Evolutionary conservation across 2,329 filamentous ascomycete species (phyloP).

Genomic region (Aureobasidium sp.): DNA sequence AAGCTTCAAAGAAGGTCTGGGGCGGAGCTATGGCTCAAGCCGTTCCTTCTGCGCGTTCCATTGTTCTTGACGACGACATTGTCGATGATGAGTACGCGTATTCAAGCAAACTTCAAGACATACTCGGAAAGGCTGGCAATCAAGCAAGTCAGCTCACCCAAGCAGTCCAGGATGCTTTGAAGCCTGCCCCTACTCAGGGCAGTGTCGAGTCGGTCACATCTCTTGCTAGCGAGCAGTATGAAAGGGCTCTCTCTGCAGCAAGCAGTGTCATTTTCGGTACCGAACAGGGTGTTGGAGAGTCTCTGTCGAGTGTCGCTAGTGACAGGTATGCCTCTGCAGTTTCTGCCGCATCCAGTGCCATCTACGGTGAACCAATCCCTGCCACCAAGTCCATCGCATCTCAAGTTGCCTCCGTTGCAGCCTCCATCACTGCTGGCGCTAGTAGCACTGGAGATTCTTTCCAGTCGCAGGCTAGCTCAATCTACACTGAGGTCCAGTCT

Average conservation of each 20-base stretch:
- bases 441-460: conserved; percentile 27
- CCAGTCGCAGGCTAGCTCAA: conserved; percentile 42
- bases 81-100: conserved; percentile 37
- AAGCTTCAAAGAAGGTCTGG: conserved; percentile 38
- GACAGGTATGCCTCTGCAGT: conserved; percentile 50
- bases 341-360: conserved; percentile 48
- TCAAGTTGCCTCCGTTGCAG: conserved; percentile 26
- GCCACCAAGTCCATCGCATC: conserved; percentile 33
- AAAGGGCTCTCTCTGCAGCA: conserved; percentile 47
- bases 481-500: conserved; percentile 57
- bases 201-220: conserved; percentile 43
- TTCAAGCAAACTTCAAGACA: conserved; percentile 42
- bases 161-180: conserved; percentile 47
- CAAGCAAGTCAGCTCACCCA: conserved; percentile 45
- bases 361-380: conserved; percentile 44
- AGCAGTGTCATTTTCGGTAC: conserved; percentile 48
- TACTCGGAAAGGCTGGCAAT: conserved; percentile 45
- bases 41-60: conserved; percentile 38
- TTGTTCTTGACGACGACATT: conserved; percentile 41
- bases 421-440: conserved; percentile 16
- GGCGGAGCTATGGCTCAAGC: conserved; percentile 46
- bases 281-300: conserved; percentile 32
- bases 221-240: conserved; percentile 48
- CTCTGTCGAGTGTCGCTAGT: conserved; percentile 42
- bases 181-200: conserved; percentile 37